Conservation (phyloP, 352 stramenopile species). For the Phytophthora tubulina region DNA sequence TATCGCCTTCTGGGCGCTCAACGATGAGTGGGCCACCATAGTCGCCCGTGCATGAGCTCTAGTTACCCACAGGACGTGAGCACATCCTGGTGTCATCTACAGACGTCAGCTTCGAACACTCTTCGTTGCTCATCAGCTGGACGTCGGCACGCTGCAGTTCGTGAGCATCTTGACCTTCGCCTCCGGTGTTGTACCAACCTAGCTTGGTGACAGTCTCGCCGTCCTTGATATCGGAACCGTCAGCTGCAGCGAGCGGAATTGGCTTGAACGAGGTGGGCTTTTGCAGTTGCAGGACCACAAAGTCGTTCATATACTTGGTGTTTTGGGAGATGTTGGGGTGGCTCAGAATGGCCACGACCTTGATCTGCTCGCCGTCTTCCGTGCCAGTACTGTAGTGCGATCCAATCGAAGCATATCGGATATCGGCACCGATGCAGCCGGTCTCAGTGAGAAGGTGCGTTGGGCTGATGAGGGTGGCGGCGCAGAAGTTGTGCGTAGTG, state of each 20-base stretch:
- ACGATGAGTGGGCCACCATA: slow-evolving; percentile 57
- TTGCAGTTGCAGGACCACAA: slow-evolving; percentile 52
- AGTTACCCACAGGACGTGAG: slow-evolving; percentile 34
- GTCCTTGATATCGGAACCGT: slow-evolving; percentile 38
- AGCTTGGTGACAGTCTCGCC: slow-evolving; percentile 40
- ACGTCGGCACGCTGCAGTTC: slow-evolving; percentile 49
- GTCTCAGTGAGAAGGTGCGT: slow-evolving; percentile 18
- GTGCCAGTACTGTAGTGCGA: slow-evolving; percentile 25
- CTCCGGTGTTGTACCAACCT: slow-evolving; percentile 43
- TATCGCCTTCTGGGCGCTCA: slow-evolving; percentile 33
- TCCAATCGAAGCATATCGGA: slow-evolving; percentile 24
- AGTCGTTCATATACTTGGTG: slow-evolving; percentile 42
- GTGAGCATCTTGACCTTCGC: slow-evolving; percentile 20
- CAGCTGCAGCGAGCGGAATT: slow-evolving; percentile 31
- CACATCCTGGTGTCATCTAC: slow-evolving; percentile 56
- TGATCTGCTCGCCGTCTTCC: slow-evolving; percentile 30
- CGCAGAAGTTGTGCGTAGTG: slow-evolving; percentile 17
- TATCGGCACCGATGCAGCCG: not conserved
- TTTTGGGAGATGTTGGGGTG: slow-evolving; percentile 14
- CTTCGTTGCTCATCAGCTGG: slow-evolving; percentile 41
- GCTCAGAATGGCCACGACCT: slow-evolving; percentile 20
- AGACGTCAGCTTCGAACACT: slow-evolving; percentile 37
- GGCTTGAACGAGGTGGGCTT: slow-evolving; percentile 41
- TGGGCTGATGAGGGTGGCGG: slow-evolving; percentile 14
- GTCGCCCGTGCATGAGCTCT: slow-evolving; percentile 56